Base-by-base conservation (phyloP, 768 basidiomycete genomes). In the Lactarius trivialis region DNA sequence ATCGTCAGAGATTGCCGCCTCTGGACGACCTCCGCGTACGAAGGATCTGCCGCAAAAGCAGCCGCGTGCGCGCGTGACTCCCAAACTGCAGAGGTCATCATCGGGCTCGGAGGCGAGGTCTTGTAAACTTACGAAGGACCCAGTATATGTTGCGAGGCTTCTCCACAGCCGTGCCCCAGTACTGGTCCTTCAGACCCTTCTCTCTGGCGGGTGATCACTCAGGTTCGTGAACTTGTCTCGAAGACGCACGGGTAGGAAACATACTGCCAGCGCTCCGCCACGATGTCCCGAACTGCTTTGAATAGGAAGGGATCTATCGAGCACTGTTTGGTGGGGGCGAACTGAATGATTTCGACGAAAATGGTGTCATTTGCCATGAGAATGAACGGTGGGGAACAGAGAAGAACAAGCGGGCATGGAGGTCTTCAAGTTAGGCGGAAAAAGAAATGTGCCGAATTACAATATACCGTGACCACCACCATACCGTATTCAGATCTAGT, bases 241-340 rank as follows among this genome's bases (percentile, higher is more conserved):
- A 21, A 12, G n/a, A n/a, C 5, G 12, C 14, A 9, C 34, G 2
- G 34, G 3, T 15, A 9, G 4, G 43, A 17, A 12, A 30, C 61
- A 53, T 49, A 63, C 61, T 54, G 32, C 61, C 61, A 58, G 5
- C n/a, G 7, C 21, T 63, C 41, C 14, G n/a, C n/a, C n/a, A 28
- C 51, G 9, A 45, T 53, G 6, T 58, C 17, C 15, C 51, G 61
- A 15, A 58, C 15, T 6, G 61, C 56, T 2, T 30, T 19, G 56
- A 63, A 54, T 9, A 51, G 50, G 26, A 56, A 58, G 3, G 56
- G 56, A 24, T 63, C 52, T 0, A 34, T 33, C 33, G 32, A 3
- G 34, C 56, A 63, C 28, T 36, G 34, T 9, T 48, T 4, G 41
- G 19, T 63, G 8, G n/a, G 41, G 39, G 2, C 1, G 15, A 58